Evolutionary conservation across 2,329 filamentous ascomycete species (phyloP).

Genomic region (Emericellopsis cladophorae): DNA sequence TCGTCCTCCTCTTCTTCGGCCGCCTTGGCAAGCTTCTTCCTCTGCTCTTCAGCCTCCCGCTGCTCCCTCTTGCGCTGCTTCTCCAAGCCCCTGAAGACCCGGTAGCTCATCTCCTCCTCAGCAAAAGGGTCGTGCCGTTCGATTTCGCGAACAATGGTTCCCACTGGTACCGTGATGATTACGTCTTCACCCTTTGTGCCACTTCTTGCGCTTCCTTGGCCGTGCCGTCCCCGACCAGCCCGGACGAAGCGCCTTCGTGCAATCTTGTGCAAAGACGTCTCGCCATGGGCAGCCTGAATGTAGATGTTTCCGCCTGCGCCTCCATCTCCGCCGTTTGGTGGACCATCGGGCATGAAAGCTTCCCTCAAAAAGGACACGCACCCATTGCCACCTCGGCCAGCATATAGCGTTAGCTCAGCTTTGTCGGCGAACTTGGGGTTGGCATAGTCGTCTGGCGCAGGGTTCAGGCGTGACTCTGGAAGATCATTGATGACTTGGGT

Average conservation of each 20-base stretch:
- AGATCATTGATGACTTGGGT: constrained; percentile 20
- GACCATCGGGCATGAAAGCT: constrained; percentile 77
- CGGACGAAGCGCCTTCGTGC: constrained; percentile 63
- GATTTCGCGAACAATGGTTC: constrained; percentile 79
- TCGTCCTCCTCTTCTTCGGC: constrained; percentile 1
- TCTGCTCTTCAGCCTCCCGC: constrained; percentile 19
- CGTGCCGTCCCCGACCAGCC: constrained; percentile 64
- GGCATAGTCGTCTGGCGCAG: constrained; percentile 72
- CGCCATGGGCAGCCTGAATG: constrained; percentile 81
- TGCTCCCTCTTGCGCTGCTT: constrained; percentile 18
- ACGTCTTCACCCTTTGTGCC: constrained; percentile 79
- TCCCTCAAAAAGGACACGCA: constrained; percentile 92
- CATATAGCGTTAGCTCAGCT: constrained; percentile 63
- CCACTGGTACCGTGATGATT: constrained; percentile 80
- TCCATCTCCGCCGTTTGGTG: constrained; percentile 89
- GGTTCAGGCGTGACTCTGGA: constrained; percentile 56
- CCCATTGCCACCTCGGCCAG: constrained; percentile 76
- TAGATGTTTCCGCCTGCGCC: constrained; percentile 86
- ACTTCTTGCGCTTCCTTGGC: constrained; percentile 58
- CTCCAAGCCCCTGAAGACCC: constrained; percentile 16
- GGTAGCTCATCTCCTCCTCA: constrained; percentile 39
- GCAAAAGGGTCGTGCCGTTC: constrained; percentile 64
- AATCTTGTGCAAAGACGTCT: constrained; percentile 89
- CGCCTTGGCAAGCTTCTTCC: constrained; percentile 3
- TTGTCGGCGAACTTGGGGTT: constrained; percentile 77